phyloP scores from a whole-genome alignment of 2,329 filamentous ascomycete species.

The Aspergillus sp. region DNA sequence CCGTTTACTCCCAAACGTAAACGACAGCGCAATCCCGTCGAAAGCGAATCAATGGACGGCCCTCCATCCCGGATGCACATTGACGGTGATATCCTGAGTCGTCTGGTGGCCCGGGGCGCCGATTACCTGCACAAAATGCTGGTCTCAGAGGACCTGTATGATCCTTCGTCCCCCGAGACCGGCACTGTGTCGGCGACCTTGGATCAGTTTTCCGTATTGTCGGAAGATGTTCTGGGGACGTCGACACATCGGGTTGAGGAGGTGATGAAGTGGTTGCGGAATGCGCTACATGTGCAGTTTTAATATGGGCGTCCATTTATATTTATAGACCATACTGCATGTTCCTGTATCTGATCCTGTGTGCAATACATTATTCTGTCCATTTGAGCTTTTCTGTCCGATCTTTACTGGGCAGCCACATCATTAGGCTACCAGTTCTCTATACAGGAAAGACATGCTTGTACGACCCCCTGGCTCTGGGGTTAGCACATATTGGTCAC shows the following conservation, averaged over 20 bases:
- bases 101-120: slow-evolving; percentile 42
- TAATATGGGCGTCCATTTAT: slow-evolving; percentile 3
- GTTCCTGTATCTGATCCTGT: too few species aligned
- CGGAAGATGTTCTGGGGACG: slow-evolving; percentile 42
- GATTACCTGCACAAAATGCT: slow-evolving; percentile 25
- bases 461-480: too few species aligned
- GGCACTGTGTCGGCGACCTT: slow-evolving; percentile 15
- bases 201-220: slow-evolving; percentile 41
- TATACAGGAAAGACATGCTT: too few species aligned
- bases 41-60: slow-evolving; percentile 34
- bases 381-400: too few species aligned
- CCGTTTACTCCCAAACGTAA: slow-evolving; percentile 38
- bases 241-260: slow-evolving; percentile 16
- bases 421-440: too few species aligned
- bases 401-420: too few species aligned
- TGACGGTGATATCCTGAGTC: slow-evolving; percentile 57
- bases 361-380: too few species aligned
- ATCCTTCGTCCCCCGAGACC: slow-evolving; percentile 5
- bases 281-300: slow-evolving; percentile 20
- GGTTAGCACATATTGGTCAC: too few species aligned
- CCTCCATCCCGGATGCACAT: slow-evolving; percentile 52
- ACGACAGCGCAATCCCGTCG: slow-evolving; percentile 18
- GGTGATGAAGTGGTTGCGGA: slow-evolving; percentile 30
- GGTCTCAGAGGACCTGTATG: slow-evolving; percentile 11
- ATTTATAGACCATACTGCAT: too few species aligned